These are phyloP conservation scores for Diplogelasinospora grovesii DNA, from an alignment of 495 filamentous ascomycete genomes.

Conservation along the genomic window DNA sequence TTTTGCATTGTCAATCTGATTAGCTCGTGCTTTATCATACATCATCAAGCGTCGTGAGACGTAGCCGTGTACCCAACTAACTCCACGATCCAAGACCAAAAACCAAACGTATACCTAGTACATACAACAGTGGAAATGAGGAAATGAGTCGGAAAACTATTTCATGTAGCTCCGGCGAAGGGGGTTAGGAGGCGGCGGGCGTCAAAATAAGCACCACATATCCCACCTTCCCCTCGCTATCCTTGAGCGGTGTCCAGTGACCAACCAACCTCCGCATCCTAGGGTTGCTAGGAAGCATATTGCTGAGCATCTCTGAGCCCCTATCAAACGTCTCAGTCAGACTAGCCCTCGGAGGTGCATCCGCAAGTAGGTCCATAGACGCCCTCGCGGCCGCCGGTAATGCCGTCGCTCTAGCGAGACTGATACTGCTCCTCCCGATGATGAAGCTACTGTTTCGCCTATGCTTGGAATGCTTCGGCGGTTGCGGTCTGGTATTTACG, in stretches of 20 bases:
- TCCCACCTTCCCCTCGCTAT: constrained; percentile 37
- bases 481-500: neutral
- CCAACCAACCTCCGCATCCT: constrained; percentile 39
- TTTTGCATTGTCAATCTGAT: no score
- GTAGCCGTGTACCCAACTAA: no score
- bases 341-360: no score
- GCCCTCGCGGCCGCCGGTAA: constrained; percentile 5
- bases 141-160: no score
- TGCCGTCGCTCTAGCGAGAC: neutral
- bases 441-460: constrained; percentile 11
- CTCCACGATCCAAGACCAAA: no score
- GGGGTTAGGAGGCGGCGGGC: constrained; percentile 16
- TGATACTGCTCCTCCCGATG: no score
- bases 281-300: constrained; percentile 10
- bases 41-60: no score
- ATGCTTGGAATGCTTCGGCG: constrained; percentile 4
- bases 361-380: no score
- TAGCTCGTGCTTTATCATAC: no score
- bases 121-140: no score
- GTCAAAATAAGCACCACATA: constrained; percentile 42
- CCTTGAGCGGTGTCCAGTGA: constrained; percentile 51
- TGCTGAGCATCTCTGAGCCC: constrained; percentile 18
- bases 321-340: constrained; percentile 23
- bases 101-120: no score
- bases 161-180: neutral